These are phyloP conservation scores for Neonothopanus nambi DNA, from an alignment of 1,284 basidiomycete species.

Conservation along the genomic window DNA sequence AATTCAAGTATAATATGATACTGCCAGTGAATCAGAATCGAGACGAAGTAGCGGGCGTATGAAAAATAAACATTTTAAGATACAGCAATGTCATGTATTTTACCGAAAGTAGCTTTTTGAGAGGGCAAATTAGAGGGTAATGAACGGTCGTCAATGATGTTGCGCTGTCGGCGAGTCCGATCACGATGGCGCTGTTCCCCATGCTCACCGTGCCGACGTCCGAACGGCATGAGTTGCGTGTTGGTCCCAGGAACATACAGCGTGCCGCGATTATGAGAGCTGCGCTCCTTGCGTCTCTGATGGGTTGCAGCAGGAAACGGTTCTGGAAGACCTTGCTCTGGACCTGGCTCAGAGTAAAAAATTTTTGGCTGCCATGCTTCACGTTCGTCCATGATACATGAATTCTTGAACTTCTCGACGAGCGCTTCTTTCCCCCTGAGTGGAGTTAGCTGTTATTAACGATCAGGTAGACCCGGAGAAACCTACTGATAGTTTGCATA, in stretches of 20 bases:
- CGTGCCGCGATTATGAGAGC: slow-evolving; percentile 70
- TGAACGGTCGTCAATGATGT: neutral
- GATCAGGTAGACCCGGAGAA: slow-evolving; percentile 18
- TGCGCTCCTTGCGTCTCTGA: slow-evolving; percentile 73
- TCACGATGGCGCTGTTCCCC: neutral
- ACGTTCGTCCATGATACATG: slow-evolving; percentile 80
- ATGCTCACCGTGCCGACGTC: neutral
- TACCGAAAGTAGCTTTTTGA: no score
- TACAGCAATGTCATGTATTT: no score
- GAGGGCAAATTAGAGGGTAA: no score
- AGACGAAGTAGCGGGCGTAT: no score
- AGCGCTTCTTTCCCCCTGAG: slow-evolving; percentile 81
- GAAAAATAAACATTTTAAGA: no score
- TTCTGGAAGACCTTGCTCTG: slow-evolving; percentile 71
- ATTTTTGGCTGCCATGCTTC: slow-evolving; percentile 83
- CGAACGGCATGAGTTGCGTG: neutral
- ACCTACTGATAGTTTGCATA: slow-evolving; percentile 84
- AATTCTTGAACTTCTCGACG: slow-evolving; percentile 85
- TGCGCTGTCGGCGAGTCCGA: neutral
- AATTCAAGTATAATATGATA: no score
- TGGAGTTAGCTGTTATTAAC: neutral
- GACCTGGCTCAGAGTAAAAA: slow-evolving; percentile 73
- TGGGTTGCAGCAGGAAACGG: slow-evolving; percentile 81
- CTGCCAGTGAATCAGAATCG: no score
- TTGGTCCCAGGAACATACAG: slow-evolving; percentile 53